Evolutionary conservation across 106 monocot species (phyloP), one percentile per base, ranked within the genome.

Genomic region (Acorus gramineus): DNA sequence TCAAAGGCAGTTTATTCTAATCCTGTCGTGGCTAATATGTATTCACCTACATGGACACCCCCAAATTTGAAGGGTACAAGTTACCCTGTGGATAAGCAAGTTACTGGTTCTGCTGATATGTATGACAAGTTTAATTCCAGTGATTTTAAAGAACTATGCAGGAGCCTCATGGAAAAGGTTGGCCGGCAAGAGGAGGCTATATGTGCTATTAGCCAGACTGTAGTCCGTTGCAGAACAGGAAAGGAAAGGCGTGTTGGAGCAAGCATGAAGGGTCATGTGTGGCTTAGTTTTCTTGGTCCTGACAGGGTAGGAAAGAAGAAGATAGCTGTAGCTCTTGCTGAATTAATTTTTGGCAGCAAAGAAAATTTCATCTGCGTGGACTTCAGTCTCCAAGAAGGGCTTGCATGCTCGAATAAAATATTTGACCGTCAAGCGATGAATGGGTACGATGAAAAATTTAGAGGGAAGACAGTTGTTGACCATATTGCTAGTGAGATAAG

Each of bases 181-280:
- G 78, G 83, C 4, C 57, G 95, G 57, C 95, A 96, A 62, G 85
- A 85, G 56, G 95, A 91, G 71, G 96, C 91, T 4, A 65, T 87
- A 44, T 68, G 53, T 50, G 51, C 79, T 60, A 75, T 92, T 47
- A 84, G 66, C 6, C 47, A 69, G 56, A 72, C 81, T 8, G 77
- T 88, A 14, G 61, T 73, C 42, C 63, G 62, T 8, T 80, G 76
- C 60, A 81, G 53, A 76, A 42, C 72, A 7, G 75, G 57, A 11
- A 69, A 73, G 50, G 76, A 77, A 74, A 76, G 71, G 65, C 70
- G 60, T 46, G 67, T 66, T 42, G 71, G 72, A 42, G 77, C 74
- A 58, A 71, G 61, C 61, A 56, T 51, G 44, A 78, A 66, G 71
- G 79, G 84, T 55, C 80, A 78, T 47, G 73, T 92, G 14, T 98